Percentiles rank a stretch among this genome's conserved stretches.
Conservation (phyloP, 495 filamentous ascomycete species). For the Penicillium atrosanguineum region DNA sequence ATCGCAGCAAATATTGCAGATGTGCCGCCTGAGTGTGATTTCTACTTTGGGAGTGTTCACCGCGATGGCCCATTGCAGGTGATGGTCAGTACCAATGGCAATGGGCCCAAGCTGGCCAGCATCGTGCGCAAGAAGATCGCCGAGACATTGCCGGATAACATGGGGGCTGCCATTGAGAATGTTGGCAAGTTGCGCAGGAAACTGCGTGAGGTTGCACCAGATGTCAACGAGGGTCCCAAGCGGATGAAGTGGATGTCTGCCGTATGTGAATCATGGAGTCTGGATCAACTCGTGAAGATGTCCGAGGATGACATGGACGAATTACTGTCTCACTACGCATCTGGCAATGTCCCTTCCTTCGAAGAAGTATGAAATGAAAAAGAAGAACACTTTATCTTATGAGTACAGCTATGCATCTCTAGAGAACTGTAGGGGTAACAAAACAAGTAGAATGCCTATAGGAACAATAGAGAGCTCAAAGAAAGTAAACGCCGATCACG, state of each 20-base stretch:
- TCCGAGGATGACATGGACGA: conserved; percentile 79
- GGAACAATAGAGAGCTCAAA: conserved; percentile 4
- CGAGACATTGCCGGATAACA: conserved; percentile 65
- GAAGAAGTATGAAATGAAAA: conserved; percentile 32
- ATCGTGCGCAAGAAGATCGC: conserved; percentile 84
- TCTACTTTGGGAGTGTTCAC: conserved; percentile 95
- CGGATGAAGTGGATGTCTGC: conserved; percentile 95
- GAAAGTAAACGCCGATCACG: conserved; percentile 20
- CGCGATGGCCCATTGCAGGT: conserved; percentile 93
- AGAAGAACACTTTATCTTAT: conserved; percentile 19
- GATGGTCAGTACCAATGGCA: conserved; percentile 98
- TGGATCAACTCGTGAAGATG: conserved; percentile 85
- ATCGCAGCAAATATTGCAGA: conserved; percentile 96
- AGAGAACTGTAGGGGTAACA: conserved; percentile 10
- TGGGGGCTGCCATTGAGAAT: conserved; percentile 78
- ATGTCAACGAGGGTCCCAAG: conserved; percentile 71
- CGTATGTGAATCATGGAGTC: conserved; percentile 82
- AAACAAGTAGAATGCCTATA: neutral
- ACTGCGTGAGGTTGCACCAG: conserved; percentile 73
- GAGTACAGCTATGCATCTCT: conserved; percentile 33
- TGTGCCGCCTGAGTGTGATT: conserved; percentile 95
- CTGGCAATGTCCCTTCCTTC: conserved; percentile 42
- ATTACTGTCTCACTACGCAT: conserved; percentile 66
- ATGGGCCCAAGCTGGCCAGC: conserved; percentile 87
- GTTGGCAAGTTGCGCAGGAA: conserved; percentile 78